Evolutionary conservation across 805 yeast genomes (phyloP).

Genomic region (Candida ortonii): DNA sequence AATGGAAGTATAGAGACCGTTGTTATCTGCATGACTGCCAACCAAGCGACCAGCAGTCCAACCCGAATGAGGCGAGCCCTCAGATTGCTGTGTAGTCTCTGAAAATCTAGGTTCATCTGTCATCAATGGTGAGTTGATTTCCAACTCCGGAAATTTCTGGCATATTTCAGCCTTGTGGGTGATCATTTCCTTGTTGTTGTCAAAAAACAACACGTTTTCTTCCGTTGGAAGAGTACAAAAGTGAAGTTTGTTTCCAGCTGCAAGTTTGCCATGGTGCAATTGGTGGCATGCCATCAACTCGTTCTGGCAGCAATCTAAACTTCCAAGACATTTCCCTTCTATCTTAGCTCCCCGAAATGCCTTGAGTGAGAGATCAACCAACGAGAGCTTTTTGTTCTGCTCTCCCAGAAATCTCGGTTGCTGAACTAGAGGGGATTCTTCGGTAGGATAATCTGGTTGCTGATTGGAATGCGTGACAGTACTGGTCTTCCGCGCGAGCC

Average conservation of each 20-base stretch:
- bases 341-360: constrained; percentile 28
- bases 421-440: constrained; percentile 3
- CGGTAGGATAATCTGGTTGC: constrained; percentile 5
- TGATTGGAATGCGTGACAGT: constrained; percentile 6
- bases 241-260: constrained; percentile 23
- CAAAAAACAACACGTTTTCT: constrained; percentile 34
- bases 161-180: constrained; percentile 26
- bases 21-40: constrained; percentile 1
- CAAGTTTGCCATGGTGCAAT: constrained; percentile 19
- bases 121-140: constrained; percentile 33
- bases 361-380: constrained; percentile 31
- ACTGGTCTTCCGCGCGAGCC: neutral
- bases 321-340: constrained; percentile 35
- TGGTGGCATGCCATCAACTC: constrained; percentile 24
- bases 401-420: neutral
- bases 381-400: constrained; percentile 17
- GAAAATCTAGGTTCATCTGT: constrained; percentile 7
- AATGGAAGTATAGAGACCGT: neutral
- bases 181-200: constrained; percentile 25
- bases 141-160: constrained; percentile 29
- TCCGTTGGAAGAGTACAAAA: constrained; percentile 34
- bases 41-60: too few species aligned
- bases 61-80: constrained; percentile 1
- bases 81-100: neutral
- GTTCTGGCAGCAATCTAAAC: constrained; percentile 27